Percentiles rank a stretch among this genome's conserved stretches.
Evolutionary conservation across 1,284 basidiomycete species (phyloP).

Genomic region (Cutaneotrichosporon mucoides): DNA sequence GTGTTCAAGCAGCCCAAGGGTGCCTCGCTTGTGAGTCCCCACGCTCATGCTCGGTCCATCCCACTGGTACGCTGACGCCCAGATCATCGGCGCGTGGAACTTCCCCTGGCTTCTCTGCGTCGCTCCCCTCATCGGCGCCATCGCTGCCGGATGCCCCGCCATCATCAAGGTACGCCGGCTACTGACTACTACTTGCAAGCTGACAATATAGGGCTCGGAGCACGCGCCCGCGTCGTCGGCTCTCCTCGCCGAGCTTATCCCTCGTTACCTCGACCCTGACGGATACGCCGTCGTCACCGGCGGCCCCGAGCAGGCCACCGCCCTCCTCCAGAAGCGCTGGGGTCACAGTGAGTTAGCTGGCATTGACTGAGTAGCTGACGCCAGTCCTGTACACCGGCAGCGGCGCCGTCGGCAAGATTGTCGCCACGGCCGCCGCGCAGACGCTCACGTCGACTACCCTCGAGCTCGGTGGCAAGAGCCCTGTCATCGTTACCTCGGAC

Average conservation of each 20-base stretch:
- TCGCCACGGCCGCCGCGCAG: constrained; percentile 78
- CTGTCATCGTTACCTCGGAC: constrained; percentile 69
- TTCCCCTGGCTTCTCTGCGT: constrained; percentile 57
- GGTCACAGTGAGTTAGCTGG: constrained; percentile 64
- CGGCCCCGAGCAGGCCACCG: constrained; percentile 67
- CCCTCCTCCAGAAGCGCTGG: constrained; percentile 75
- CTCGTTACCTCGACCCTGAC: constrained; percentile 75
- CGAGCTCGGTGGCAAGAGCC: constrained; percentile 76
- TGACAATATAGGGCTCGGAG: constrained; percentile 61
- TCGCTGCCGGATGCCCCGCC: constrained; percentile 73
- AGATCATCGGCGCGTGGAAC: constrained; percentile 53
- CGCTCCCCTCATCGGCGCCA: constrained; percentile 63
- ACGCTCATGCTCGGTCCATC: too few relatives aligned
- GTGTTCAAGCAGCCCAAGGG: constrained; percentile 74
- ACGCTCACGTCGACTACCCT: constrained; percentile 77
- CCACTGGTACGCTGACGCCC: constrained; percentile 6
- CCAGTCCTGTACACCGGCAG: constrained; percentile 65
- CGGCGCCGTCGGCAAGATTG: constrained; percentile 67
- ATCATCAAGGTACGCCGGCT: constrained; percentile 57
- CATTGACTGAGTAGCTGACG: constrained; percentile 24
- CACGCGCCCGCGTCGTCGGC: constrained; percentile 62
- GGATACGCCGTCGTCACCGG: constrained; percentile 72
- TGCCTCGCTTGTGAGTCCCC: constrained; percentile 57
- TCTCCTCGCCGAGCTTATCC: constrained; percentile 69
- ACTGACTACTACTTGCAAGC: background rate